Percentiles rank a stretch among this genome's conserved stretches.
phyloP scores from a whole-genome alignment of 2,329 filamentous ascomycete genomes.

The Diaporthe caulivora region DNA sequence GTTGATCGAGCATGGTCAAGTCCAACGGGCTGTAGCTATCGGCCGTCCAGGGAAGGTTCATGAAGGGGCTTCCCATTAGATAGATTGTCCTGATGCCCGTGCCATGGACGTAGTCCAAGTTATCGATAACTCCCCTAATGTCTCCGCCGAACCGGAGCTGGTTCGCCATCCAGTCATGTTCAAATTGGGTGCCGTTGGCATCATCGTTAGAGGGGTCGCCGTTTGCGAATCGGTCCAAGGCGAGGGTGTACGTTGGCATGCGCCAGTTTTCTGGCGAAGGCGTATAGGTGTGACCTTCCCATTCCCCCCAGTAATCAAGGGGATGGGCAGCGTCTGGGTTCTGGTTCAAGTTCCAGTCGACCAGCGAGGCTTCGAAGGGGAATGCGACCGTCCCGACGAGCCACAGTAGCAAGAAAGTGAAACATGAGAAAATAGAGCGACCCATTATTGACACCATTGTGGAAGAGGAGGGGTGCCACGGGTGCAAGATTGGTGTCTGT shows the following conservation, averaged over 20 bases:
- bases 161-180: conserved; percentile 68
- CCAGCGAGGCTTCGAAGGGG: conserved; percentile 34
- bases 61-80: conserved; percentile 69
- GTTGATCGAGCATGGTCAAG: conserved; percentile 71
- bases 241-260: conserved; percentile 63
- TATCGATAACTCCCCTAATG: conserved; percentile 65
- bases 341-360: conserved; percentile 37
- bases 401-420: conserved; percentile 35
- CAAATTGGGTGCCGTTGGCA: conserved; percentile 69
- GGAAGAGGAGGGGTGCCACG: conserved; percentile 9
- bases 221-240: conserved; percentile 72
- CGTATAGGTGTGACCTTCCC: conserved; percentile 34
- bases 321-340: conserved; percentile 17
- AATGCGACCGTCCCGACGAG: conserved; percentile 28
- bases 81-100: conserved; percentile 73
- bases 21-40: conserved; percentile 69
- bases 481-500: neutral
- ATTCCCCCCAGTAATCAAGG: conserved; percentile 39
- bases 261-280: conserved; percentile 38
- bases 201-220: conserved; percentile 73
- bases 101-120: conserved; percentile 71
- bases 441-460: conserved; percentile 28
- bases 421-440: neutral
- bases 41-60: conserved; percentile 72
- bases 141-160: conserved; percentile 74